These are phyloP conservation scores for Flaveria sonorensis DNA, from an alignment of 129 eudicot species.

Conservation along the genomic window DNA sequence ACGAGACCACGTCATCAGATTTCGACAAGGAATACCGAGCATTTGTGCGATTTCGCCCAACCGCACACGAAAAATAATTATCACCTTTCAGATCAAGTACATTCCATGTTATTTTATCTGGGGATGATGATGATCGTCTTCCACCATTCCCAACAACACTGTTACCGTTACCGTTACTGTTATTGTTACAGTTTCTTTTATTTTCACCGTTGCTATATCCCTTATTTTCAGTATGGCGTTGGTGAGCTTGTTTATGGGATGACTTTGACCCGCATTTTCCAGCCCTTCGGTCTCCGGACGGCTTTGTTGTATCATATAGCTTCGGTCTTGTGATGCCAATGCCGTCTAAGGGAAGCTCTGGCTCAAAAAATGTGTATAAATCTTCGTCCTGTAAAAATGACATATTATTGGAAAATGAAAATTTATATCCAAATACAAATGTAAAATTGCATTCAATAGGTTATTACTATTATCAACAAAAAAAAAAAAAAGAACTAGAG, in stretches of 20 bases:
- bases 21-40: slow-evolving; percentile 70
- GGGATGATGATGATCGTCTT: slow-evolving; percentile 40
- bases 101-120: slow-evolving; percentile 67
- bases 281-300: slow-evolving; percentile 42
- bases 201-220: slow-evolving; percentile 37
- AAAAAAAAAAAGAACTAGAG: too few relatives aligned
- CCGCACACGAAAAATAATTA: slow-evolving; percentile 84
- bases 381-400: slow-evolving; percentile 73
- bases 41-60: slow-evolving; percentile 67
- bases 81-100: slow-evolving; percentile 85
- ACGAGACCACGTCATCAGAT: slow-evolving; percentile 71
- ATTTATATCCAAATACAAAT: neutral
- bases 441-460: too few relatives aligned
- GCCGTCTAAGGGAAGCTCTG: slow-evolving; percentile 70
- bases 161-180: slow-evolving; percentile 11
- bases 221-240: slow-evolving; percentile 45
- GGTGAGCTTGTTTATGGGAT: slow-evolving; percentile 40
- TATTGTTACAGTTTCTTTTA: slow-evolving; percentile 32
- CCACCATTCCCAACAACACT: slow-evolving; percentile 21
- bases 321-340: slow-evolving; percentile 53
- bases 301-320: slow-evolving; percentile 45
- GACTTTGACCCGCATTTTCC: slow-evolving; percentile 50
- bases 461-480: too few relatives aligned
- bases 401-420: neutral
- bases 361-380: slow-evolving; percentile 83